Conservation (phyloP, 2,329 filamentous ascomycete species). For the Phyllosticta citribraziliensis region DNA sequence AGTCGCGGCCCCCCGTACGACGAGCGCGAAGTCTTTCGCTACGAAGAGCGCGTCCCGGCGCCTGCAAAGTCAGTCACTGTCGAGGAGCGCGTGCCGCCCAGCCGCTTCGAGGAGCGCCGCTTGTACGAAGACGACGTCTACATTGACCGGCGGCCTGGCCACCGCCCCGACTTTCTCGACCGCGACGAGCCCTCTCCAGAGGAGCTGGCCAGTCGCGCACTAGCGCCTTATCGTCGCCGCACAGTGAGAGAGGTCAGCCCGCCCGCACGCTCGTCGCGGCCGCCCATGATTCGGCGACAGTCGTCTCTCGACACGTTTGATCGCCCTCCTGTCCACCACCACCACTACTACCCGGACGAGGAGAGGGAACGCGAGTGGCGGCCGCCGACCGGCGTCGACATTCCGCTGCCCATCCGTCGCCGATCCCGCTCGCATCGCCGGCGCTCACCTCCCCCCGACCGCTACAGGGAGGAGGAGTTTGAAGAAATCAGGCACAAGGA, state of each 20-base stretch:
- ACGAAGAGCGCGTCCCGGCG: slow-evolving; percentile 32
- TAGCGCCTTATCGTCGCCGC: slow-evolving; percentile 50
- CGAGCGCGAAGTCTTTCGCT: slow-evolving; percentile 29
- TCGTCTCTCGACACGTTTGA: slow-evolving; percentile 89
- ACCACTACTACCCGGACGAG: slow-evolving; percentile 17
- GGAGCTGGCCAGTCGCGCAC: slow-evolving; percentile 40
- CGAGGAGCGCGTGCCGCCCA: slow-evolving; percentile 31
- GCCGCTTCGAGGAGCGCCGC: slow-evolving; percentile 42
- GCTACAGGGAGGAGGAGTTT: slow-evolving; percentile 62
- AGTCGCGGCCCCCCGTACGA: slow-evolving; percentile 19
- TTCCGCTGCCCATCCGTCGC: slow-evolving; percentile 50
- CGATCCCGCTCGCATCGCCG: slow-evolving; percentile 47
- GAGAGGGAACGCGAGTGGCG: slow-evolving; percentile 51
- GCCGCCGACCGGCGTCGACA: slow-evolving; percentile 58
- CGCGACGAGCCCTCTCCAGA: slow-evolving; percentile 32
- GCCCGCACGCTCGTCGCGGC: slow-evolving; percentile 49
- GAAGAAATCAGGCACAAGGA: slow-evolving; percentile 45
- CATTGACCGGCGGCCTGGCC: slow-evolving; percentile 23
- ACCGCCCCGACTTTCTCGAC: slow-evolving; percentile 37
- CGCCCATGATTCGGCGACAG: slow-evolving; percentile 65
- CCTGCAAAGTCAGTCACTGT: slow-evolving; percentile 31
- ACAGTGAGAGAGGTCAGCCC: slow-evolving; percentile 44
- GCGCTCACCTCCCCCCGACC: slow-evolving; percentile 34
- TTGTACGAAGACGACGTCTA: slow-evolving; percentile 48
- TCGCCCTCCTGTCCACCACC: slow-evolving; percentile 53